Conservation (phyloP, 495 filamentous ascomycete genomes). For the Xylaria grammica region DNA sequence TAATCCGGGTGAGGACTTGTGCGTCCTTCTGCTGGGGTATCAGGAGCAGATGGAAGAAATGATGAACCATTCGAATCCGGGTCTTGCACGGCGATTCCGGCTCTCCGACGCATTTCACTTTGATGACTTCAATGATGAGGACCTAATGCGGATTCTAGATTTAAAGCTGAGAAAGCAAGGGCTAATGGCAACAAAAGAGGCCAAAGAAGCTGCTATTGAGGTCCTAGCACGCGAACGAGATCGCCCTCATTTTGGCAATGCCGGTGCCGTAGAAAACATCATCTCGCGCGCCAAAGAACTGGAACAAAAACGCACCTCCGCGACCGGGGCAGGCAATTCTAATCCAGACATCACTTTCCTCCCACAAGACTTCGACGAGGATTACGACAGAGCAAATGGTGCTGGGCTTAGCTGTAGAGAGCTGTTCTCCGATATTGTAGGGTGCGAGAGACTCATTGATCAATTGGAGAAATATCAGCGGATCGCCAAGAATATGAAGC, state of each 20-base stretch:
- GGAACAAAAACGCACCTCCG: conserved; percentile 55
- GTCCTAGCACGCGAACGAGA: conserved; percentile 54
- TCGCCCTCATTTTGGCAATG: conserved; percentile 63
- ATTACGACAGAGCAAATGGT: conserved; percentile 60
- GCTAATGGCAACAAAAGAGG: conserved; percentile 47
- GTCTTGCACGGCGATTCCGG: conserved; percentile 69
- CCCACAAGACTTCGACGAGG: conserved; percentile 67
- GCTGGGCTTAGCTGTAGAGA: conserved; percentile 53
- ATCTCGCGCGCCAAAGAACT: conserved; percentile 61
- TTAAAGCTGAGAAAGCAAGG: conserved; percentile 55
- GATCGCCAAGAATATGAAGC: conserved; percentile 56
- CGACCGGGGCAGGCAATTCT: conserved; percentile 7
- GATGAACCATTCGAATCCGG: conserved; percentile 79
- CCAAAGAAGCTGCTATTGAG: conserved; percentile 49
- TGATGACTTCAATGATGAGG: conserved; percentile 65
- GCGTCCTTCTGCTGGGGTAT: conserved; percentile 77
- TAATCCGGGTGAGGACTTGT: conserved; percentile 74
- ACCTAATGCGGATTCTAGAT: conserved; percentile 61
- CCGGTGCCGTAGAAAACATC: conserved; percentile 65
- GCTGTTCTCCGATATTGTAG: conserved; percentile 67
- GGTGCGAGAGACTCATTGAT: conserved; percentile 63
- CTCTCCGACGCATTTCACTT: conserved; percentile 67
- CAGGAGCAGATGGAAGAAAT: conserved; percentile 72
- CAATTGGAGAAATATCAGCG: conserved; percentile 64
- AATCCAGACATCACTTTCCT: conserved; percentile 47